These are phyloP conservation scores for Solanum aculeatissimum DNA, from an alignment of 305 asterid species.

Conservation along the genomic window DNA sequence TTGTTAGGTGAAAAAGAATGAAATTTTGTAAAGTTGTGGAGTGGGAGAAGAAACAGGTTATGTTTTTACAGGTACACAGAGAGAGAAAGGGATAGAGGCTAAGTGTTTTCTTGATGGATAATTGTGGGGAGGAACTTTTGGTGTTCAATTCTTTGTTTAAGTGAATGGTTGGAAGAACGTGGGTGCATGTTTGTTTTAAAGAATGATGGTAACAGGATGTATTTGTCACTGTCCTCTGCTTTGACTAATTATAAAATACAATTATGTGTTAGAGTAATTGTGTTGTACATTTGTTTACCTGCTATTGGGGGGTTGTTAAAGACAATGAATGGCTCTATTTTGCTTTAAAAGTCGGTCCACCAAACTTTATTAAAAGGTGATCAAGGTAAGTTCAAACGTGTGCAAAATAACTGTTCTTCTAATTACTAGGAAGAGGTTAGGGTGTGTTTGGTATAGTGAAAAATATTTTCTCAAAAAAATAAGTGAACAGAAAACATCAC, in stretches of 20 bases:
- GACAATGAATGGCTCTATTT: neutral
- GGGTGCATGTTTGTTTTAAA: conserved; percentile 3
- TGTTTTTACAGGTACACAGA: neutral
- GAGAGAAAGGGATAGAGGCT: neutral
- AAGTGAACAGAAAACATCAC: neutral
- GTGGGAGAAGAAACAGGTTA: neutral
- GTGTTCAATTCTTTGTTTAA: neutral
- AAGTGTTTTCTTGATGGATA: neutral
- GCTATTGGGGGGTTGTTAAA: neutral
- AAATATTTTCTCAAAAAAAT: neutral
- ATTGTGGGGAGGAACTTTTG: neutral
- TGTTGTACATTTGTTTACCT: neutral
- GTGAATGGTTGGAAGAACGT: conserved; percentile 1
- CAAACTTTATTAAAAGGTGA: neutral
- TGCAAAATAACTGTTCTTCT: neutral
- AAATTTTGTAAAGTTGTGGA: neutral
- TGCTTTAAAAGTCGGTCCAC: neutral
- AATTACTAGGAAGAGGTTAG: neutral
- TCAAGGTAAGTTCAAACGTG: neutral
- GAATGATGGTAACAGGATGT: neutral
- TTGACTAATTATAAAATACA: neutral
- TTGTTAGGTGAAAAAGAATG: neutral
- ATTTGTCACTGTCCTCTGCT: neutral
- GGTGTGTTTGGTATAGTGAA: neutral
- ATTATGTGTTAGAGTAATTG: neutral